Base-by-base conservation (phyloP, 148 eudicot species). In the Amaranthus hypochondriacus region DNA sequence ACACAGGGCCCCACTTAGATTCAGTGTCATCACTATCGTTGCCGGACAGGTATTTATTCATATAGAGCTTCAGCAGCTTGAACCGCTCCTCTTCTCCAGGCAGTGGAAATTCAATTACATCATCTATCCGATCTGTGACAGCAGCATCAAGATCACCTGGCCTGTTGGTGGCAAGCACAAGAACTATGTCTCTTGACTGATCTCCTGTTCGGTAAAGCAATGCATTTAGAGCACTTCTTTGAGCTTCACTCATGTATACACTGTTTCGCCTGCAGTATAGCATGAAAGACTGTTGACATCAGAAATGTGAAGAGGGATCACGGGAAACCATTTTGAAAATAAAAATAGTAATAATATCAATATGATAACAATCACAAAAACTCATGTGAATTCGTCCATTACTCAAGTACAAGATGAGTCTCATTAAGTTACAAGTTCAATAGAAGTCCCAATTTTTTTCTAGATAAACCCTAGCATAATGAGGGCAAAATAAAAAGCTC, bases 101-200 rank as follows among this genome's bases (percentile, higher is more conserved):
- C 53, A 92, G 87, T 6, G 97, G 99, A 82, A 95, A 95, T 73
- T 95, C 96, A 7, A 95, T 85, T 47, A 95, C 96, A 71, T 95
- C 99, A 66, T 95, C 99, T 7, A 95, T 95, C 28, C 99, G 89
- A 72, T 95, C 97, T 5, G 99, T 90, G 66, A 95, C 82, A 4
- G 99, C 97, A 74, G 87, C 79, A 81, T 95, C 97, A 14, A 95
- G 97, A 81, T 95, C 99, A 4, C 96, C 97, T 0, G 99, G 97
- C 62, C 97, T 83, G 79, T 95, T 95, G 54, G 97, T 95, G 63
- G 96, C 99, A 8, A 95, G 92, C 61, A 95, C 99, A 15, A 95
- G 99, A 51, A 92, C 99, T 48, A 90, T 84, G 66, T 95, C 99
- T 81, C 96, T 83, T 57, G 99, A 95, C 69, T 95, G 99, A 83